Base-by-base conservation (phyloP, 345 rosid genomes). In the Populus alba region DNA sequence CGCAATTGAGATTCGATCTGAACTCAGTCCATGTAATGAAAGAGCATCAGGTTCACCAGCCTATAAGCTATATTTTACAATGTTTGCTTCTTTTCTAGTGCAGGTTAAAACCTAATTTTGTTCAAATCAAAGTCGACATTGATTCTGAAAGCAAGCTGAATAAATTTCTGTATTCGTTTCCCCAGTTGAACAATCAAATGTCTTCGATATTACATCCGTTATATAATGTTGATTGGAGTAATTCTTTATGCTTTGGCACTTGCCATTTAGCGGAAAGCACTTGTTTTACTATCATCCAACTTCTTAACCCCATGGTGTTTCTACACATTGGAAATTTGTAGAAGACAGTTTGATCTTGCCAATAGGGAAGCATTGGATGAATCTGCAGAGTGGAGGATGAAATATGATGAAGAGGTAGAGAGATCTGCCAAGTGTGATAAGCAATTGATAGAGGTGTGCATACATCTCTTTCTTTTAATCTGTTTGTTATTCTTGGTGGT, bases 331-430 rank as follows among this genome's bases (percentile, higher is more conserved):
- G 7, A 47, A 68, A 62, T 76, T 74, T 89, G 86, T 66, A 95
- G 98, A 83, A 88, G 87, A 80, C 94, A 96, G 79, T 93, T 96
- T 77, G 99, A 96, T 89, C 85, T 93, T 12, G 98, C 98, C 0
- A 91, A 92, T 81, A 88, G 90, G 77, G 98, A 96, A 71, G 98
- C 99, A 62, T 85, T 92, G 95, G 97, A 96, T 76, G 99, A 93
- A 82, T 91, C 99, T 72, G 97, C 98, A 2, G 99, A 91, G 45
- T 96, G 99, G 99, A 84, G 99, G 70, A 75, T 82, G 86, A 89
- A 83, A 80, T 96, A 87, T 79, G 99, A 93, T 69, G 78, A 47
- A 39, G 92, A 96, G 81, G 83, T 83, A 7, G 93, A 86, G 78
- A 90, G 85, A 85, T 88, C 88, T 72, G 87, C 87, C 20, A 89